phyloP scores from a whole-genome alignment of 2,329 filamentous ascomycete genomes.

The Sporothrix curviconia region DNA sequence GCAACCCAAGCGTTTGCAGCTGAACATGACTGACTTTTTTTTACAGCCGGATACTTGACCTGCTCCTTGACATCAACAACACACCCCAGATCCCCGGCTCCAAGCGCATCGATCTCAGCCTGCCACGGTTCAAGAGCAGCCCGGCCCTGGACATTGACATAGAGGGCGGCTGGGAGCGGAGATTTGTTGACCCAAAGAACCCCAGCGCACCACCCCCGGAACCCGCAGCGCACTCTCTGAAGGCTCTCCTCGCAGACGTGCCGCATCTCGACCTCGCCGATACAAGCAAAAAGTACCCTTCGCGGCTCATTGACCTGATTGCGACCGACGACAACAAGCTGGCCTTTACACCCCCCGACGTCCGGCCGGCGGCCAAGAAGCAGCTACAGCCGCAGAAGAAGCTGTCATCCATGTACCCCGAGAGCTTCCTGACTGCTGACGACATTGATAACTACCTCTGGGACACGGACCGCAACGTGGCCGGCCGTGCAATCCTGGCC shows the following conservation, averaged over 20 bases:
- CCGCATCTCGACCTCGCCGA: slow-evolving; percentile 46
- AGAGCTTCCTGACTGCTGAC: slow-evolving; percentile 60
- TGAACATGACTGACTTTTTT: slow-evolving; percentile 18
- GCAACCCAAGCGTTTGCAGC: slow-evolving; percentile 1
- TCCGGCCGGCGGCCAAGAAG: slow-evolving; percentile 38
- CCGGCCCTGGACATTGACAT: slow-evolving; percentile 75
- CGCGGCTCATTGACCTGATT: slow-evolving; percentile 43
- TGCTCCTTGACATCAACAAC: slow-evolving; percentile 85
- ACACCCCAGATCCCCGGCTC: slow-evolving; percentile 68
- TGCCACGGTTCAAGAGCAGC: slow-evolving; percentile 35
- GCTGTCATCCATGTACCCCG: slow-evolving; percentile 38
- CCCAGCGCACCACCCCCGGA: slow-evolving; percentile 67
- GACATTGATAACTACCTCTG: slow-evolving; percentile 70
- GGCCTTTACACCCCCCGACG: slow-evolving; percentile 18
- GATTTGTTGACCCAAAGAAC: slow-evolving; percentile 74
- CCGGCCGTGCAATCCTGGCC: slow-evolving; percentile 35
- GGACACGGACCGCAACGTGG: slow-evolving; percentile 51
- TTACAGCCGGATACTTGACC: slow-evolving; percentile 73
- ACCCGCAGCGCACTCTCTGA: slow-evolving; percentile 42
- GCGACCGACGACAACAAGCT: slow-evolving; percentile 28
- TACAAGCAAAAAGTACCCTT: slow-evolving; percentile 58
- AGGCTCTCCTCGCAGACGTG: slow-evolving; percentile 45
- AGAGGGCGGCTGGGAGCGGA: slow-evolving; percentile 43
- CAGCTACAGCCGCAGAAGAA: not conserved
- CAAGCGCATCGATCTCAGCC: slow-evolving; percentile 65